Base-by-base conservation (phyloP, 805 yeast genomes). In the Sungouiella thailandica region DNA sequence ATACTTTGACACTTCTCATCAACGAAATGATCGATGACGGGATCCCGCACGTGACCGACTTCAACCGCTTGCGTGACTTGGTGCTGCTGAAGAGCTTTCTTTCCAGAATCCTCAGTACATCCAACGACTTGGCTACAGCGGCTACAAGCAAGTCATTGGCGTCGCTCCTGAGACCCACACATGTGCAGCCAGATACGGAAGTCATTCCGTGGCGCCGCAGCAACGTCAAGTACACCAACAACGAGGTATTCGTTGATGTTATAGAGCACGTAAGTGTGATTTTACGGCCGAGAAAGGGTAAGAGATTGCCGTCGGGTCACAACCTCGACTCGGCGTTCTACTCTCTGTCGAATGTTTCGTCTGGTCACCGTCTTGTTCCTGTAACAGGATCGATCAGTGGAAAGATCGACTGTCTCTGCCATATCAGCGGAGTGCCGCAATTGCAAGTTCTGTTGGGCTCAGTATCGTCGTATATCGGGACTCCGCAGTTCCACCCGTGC, bases 221-320 rank as follows among this genome's bases (percentile, higher is more conserved):
- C 4, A 73, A 77, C 42, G 81, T 83, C n/a, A 74, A 71, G 44
- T 78, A 85, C 53, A 71, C 85, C 3, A 79, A 79, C 44, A 87
- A 90, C 56, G 97, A 90, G 57, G 68, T 90, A 57, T 87, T 80
- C 53, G 82, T 90, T 7, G 97, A 93, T 57, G 54, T 93, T 5
- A 67, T 70, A 2, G 98, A 90, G 55, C 62, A 70, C 1, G 55
- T 84, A 15, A 72, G 71, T 41, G 71, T 81, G 23, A 68, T 82
- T 0, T 55, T 79, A 15, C 63, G 40, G 14, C 49, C 48, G 9
- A 39, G 39, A 17, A 36, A 34, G 18, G 38, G 34, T 18, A 37
- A 37, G 12, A n/a, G n/a, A n/a, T n/a, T n/a, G n/a, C 29, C 41
- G 12, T 36, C 44, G 17, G 28, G 36, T 16, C 46, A 42, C 12